Evolutionary conservation across 192 early-diverging fungal species (phyloP).

Genomic region (Backusella tarrabulga): DNA sequence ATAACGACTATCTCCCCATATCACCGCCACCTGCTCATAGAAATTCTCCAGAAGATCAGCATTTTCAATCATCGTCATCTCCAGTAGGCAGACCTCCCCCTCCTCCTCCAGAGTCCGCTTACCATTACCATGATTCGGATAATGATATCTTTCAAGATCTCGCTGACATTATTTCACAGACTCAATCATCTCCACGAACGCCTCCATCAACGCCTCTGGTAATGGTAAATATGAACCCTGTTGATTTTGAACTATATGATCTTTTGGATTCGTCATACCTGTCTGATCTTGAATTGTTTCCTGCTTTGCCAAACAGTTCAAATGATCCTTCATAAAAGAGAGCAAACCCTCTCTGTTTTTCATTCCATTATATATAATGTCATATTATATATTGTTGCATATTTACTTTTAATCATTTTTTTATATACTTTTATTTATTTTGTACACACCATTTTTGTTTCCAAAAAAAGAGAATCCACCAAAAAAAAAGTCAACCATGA

Average conservation of each 20-base stretch:
- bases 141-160: background rate
- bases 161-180: background rate
- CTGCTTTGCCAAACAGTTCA: background rate
- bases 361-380: background rate
- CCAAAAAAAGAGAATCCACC: background rate
- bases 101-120: background rate
- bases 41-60: background rate
- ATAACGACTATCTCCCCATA: background rate
- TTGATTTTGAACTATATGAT: background rate
- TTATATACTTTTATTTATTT: background rate
- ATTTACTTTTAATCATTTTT: background rate
- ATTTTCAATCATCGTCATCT: background rate
- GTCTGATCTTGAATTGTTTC: background rate
- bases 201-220: background rate
- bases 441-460: background rate
- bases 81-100: background rate
- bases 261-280: background rate
- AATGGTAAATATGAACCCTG: background rate
- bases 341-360: background rate
- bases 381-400: background rate
- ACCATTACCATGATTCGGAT: background rate
- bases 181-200: background rate
- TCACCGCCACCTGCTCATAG: background rate
- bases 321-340: background rate
- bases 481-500: constrained; percentile 1